Evolutionary conservation across 345 rosid species (phyloP).

Genomic region (Murraya paniculata): DNA sequence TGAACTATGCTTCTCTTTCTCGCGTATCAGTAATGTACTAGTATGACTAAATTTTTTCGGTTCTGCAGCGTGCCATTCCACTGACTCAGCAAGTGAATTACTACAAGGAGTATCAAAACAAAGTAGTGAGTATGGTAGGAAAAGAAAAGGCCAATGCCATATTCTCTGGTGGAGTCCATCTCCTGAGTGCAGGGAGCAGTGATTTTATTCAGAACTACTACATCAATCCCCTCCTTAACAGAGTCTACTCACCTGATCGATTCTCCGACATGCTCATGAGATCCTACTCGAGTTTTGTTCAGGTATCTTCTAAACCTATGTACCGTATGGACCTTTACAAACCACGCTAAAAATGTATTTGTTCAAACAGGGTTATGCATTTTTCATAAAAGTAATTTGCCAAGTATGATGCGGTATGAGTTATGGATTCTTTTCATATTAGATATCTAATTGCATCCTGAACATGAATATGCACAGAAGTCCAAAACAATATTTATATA

Average conservation of each 20-base stretch:
- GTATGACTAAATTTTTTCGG: neutral
- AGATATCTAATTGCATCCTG: too few species aligned
- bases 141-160: slow-evolving; percentile 41
- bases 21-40: neutral
- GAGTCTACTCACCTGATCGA: slow-evolving; percentile 48
- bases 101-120: slow-evolving; percentile 70
- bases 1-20: neutral
- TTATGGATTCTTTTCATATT: too few species aligned
- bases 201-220: slow-evolving; percentile 93
- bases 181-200: slow-evolving; percentile 84
- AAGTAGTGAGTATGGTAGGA: slow-evolving; percentile 55
- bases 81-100: slow-evolving; percentile 68
- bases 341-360: neutral
- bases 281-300: slow-evolving; percentile 72
- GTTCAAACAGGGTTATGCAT: neutral
- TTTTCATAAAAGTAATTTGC: too few species aligned
- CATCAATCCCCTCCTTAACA: slow-evolving; percentile 57
- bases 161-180: slow-evolving; percentile 66
- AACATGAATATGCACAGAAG: too few species aligned
- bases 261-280: slow-evolving; percentile 62
- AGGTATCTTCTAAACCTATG: slow-evolving; percentile 37
- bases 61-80: slow-evolving; percentile 58
- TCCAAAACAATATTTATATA: neutral
- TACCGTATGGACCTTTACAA: neutral
- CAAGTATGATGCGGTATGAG: too few species aligned